phyloP scores from a whole-genome alignment of 164 flowering plant genomes.

The Magnolia kwangsiensis region DNA sequence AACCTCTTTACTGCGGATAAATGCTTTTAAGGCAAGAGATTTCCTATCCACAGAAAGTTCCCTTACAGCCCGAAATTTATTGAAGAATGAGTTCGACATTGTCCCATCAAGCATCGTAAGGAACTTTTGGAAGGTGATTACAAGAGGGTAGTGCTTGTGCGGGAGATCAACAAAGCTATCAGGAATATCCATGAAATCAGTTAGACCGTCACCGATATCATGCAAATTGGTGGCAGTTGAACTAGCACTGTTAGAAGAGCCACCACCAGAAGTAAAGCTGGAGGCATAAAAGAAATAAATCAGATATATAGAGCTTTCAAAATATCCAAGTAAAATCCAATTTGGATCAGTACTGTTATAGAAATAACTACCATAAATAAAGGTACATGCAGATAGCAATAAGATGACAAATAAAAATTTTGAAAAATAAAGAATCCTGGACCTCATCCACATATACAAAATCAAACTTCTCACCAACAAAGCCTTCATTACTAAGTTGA shows the following conservation, averaged over 20 bases:
- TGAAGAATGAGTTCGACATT: constrained; percentile 52
- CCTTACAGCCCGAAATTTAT: constrained; percentile 37
- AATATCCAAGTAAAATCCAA: background rate
- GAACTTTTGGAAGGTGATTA: constrained; percentile 68
- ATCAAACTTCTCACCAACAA: constrained; percentile 48
- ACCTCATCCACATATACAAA: constrained; percentile 83
- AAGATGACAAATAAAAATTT: background rate
- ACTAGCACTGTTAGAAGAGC: constrained; percentile 15
- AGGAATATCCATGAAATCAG: constrained; percentile 47
- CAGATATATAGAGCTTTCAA: background rate
- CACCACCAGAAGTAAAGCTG: constrained; percentile 43
- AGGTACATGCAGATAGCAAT: background rate
- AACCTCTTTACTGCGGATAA: constrained; percentile 53
- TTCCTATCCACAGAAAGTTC: constrained; percentile 17
- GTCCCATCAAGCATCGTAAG: constrained; percentile 79
- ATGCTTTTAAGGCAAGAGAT: constrained; percentile 40
- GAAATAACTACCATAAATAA: background rate
- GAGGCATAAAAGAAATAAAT: background rate
- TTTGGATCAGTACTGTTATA: background rate
- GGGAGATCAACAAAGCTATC: constrained; percentile 49
- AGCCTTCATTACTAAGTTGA: constrained; percentile 34
- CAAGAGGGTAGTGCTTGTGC: constrained; percentile 47
- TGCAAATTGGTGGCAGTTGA: constrained; percentile 25
- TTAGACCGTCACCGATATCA: constrained; percentile 30
- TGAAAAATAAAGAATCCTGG: constrained; percentile 51